Conservation (phyloP, 352 stramenopile genomes). For the Blastocystis sp. region DNA sequence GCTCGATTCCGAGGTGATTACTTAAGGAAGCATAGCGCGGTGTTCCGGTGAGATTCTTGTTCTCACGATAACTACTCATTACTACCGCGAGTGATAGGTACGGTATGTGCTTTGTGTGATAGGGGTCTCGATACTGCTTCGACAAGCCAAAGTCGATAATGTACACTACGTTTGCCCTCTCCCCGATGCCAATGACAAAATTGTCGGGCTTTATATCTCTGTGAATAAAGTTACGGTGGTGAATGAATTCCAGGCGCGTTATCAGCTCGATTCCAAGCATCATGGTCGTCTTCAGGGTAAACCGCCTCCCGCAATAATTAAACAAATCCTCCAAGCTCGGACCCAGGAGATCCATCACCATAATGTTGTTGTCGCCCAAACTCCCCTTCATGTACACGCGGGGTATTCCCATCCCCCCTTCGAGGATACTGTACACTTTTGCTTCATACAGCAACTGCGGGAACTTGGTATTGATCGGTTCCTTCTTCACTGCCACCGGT, state of each 20-base stretch:
- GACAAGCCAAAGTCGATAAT: constrained; percentile 91
- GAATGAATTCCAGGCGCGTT: constrained; percentile 86
- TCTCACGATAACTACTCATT: constrained; percentile 76
- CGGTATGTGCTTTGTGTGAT: constrained; percentile 86
- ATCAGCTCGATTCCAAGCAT: constrained; percentile 88
- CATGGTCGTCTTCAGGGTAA: constrained; percentile 84
- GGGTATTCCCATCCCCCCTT: constrained; percentile 79
- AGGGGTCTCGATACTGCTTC: constrained; percentile 88
- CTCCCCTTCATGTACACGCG: constrained; percentile 32
- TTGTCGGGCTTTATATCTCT: constrained; percentile 91
- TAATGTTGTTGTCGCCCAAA: constrained; percentile 88
- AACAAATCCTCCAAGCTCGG: constrained; percentile 90
- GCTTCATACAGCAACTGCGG: constrained; percentile 98
- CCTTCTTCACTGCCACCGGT: constrained; percentile 97
- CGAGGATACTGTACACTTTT: constrained; percentile 99
- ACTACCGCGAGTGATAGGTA: constrained; percentile 72
- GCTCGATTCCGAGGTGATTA: constrained; percentile 88
- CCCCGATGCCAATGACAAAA: constrained; percentile 87
- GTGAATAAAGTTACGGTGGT: constrained; percentile 90
- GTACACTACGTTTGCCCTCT: constrained; percentile 84
- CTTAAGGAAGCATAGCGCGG: constrained; percentile 89
- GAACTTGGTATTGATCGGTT: constrained; percentile 85
- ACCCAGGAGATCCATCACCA: constrained; percentile 97
- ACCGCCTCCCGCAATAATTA: constrained; percentile 86
- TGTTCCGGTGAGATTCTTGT: constrained; percentile 89